phyloP scores from a whole-genome alignment of 805 yeast species.

The Candida ascalaphidarum region DNA sequence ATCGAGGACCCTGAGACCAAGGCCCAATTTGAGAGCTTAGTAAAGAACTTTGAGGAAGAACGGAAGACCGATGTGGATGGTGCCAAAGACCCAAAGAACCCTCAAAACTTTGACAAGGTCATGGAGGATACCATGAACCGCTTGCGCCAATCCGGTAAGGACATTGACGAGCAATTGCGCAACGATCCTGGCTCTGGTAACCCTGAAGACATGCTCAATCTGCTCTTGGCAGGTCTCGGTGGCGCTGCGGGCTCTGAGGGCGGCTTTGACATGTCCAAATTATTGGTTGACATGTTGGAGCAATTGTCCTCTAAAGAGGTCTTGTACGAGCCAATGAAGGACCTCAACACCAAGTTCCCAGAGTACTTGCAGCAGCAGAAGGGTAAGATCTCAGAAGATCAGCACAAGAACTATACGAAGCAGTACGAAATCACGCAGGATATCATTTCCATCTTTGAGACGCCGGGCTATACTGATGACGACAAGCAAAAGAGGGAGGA shows the following conservation, averaged over 20 bases:
- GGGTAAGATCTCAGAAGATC: slow-evolving; percentile 34
- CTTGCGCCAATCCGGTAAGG: slow-evolving; percentile 66
- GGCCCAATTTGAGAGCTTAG: slow-evolving; percentile 41
- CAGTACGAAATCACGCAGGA: slow-evolving; percentile 57
- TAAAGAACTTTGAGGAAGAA: slow-evolving; percentile 30
- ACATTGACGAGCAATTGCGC: slow-evolving; percentile 52
- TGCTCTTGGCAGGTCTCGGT: slow-evolving; percentile 44
- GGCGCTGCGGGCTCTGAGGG: slow-evolving; percentile 24
- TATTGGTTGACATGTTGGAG: slow-evolving; percentile 65
- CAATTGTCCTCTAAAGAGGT: slow-evolving; percentile 81
- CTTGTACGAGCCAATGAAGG: slow-evolving; percentile 81
- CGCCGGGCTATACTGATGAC: slow-evolving; percentile 49
- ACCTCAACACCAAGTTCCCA: slow-evolving; percentile 65
- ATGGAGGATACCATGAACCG: slow-evolving; percentile 76
- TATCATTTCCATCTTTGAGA: slow-evolving; percentile 62
- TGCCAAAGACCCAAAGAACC: slow-evolving; percentile 17
- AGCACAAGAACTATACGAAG: slow-evolving; percentile 43
- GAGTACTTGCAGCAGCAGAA: slow-evolving; percentile 55
- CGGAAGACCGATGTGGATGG: slow-evolving; percentile 23
- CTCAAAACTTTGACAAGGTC: slow-evolving; percentile 55
- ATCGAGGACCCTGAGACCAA: slow-evolving; percentile 46
- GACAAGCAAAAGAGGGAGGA: slow-evolving; percentile 35
- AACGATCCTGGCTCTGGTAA: slow-evolving; percentile 32
- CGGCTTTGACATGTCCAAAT: slow-evolving; percentile 50
- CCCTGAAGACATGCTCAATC: slow-evolving; percentile 51